Evolutionary conservation across 169 alveolate species (phyloP).

Genomic region (Cryptosporidium xiaoi): DNA sequence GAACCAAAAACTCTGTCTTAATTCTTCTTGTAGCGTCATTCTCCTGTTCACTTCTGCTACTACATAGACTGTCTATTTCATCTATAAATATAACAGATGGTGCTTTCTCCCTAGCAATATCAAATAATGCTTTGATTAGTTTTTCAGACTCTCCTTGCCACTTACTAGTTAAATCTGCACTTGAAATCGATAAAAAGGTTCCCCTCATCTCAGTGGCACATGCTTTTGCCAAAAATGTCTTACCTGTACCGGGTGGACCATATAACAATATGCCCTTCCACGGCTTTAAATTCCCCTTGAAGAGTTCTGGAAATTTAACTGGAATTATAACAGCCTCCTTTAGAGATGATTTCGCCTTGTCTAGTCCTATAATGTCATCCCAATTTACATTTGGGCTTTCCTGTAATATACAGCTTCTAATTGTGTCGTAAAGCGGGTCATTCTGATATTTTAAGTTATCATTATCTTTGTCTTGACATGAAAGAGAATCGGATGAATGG

Average conservation of each 20-base stretch:
- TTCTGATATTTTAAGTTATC: neutral
- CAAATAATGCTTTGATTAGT: constrained; percentile 92
- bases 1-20: constrained; percentile 98
- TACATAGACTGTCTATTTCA: constrained; percentile 97
- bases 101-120: constrained; percentile 94
- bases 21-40: constrained; percentile 97
- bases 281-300: constrained; percentile 89
- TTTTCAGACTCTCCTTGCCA: constrained; percentile 99
- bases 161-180: constrained; percentile 97
- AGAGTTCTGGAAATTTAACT: constrained; percentile 93
- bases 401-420: constrained; percentile 84
- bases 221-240: constrained; percentile 98
- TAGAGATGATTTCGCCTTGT: constrained; percentile 91
- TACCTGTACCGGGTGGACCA: constrained; percentile 99
- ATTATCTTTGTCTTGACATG: neutral
- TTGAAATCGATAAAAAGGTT: constrained; percentile 94
- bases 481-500: neutral
- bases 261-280: constrained; percentile 91
- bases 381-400: constrained; percentile 93
- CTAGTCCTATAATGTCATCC: constrained; percentile 96
- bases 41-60: constrained; percentile 93
- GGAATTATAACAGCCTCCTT: constrained; percentile 96
- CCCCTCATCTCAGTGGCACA: constrained; percentile 98
- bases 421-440: constrained; percentile 77
- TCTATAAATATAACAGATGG: constrained; percentile 98